These are phyloP conservation scores for Euphorbia schlechtendalii DNA, from an alignment of 441 rosid species.

Conservation along the genomic window DNA sequence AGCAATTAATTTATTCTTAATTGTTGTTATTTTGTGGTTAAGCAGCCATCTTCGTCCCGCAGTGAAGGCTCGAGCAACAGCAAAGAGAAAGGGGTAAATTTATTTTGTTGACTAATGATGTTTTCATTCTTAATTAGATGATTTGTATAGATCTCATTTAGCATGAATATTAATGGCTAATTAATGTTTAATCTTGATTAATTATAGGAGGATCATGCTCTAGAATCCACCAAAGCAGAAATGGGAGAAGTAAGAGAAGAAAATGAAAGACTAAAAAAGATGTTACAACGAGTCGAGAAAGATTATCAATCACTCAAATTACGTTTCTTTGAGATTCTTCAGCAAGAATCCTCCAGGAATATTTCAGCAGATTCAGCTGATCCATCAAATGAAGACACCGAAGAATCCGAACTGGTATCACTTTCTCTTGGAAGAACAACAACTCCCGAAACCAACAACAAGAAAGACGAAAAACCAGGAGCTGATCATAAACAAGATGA, in stretches of 20 bases:
- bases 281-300: constrained; percentile 50
- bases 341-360: constrained; percentile 28
- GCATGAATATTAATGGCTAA: no score
- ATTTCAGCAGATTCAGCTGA: constrained; percentile 20
- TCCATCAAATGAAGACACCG: constrained; percentile 2
- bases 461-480: constrained; percentile 33
- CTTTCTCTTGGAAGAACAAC: constrained; percentile 83
- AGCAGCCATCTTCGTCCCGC: no score
- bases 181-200: no score
- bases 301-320: constrained; percentile 66
- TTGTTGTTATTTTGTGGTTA: no score
- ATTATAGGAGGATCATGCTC: constrained; percentile 44
- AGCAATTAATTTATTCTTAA: not conserved
- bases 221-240: constrained; percentile 61
- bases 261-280: constrained; percentile 58
- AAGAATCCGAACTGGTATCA: constrained; percentile 62
- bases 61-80: no score
- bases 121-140: no score
- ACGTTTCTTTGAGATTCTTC: constrained; percentile 46
- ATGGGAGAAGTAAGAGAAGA: constrained; percentile 74
- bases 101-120: no score
- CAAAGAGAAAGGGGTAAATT: no score
- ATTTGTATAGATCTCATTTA: no score
- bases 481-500: constrained; percentile 24
- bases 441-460: constrained; percentile 14